Conservation (phyloP, 192 early-diverging fungal genomes). For the Linnemannia hyalina region DNA sequence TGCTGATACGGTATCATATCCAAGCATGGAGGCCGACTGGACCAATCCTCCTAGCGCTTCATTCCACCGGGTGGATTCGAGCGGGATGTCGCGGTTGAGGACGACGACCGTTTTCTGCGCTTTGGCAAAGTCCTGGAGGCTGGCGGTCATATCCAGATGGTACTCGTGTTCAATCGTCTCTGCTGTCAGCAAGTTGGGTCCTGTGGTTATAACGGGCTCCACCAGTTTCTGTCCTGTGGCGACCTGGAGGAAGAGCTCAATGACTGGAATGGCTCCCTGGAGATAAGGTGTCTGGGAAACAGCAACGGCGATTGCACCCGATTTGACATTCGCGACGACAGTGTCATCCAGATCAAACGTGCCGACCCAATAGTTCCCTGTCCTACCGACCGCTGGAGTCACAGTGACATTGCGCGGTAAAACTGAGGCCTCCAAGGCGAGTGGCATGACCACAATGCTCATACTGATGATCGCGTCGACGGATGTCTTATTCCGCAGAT, state of each 20-base stretch:
- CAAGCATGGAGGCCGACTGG: conserved; percentile 30
- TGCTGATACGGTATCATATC: conserved; percentile 40
- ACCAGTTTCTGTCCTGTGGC: conserved; percentile 23
- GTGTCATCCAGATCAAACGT: conserved; percentile 32
- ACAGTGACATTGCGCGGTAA: neutral
- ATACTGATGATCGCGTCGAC: conserved; percentile 33
- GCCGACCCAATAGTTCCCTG: conserved; percentile 37
- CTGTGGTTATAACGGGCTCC: conserved; percentile 21
- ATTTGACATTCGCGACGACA: conserved; percentile 16
- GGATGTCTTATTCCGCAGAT: conserved; percentile 5
- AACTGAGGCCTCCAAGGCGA: conserved; percentile 14
- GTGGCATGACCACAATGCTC: neutral
- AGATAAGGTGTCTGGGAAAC: conserved; percentile 44
- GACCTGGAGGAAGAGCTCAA: conserved; percentile 36
- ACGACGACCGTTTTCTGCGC: conserved; percentile 33
- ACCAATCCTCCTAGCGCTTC: conserved; percentile 44
- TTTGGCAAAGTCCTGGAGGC: conserved; percentile 13
- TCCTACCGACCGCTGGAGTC: conserved; percentile 11
- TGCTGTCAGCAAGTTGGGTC: conserved; percentile 26
- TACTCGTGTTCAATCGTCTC: conserved; percentile 25
- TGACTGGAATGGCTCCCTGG: conserved; percentile 39
- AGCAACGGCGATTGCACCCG: conserved; percentile 16
- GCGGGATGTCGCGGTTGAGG: conserved; percentile 25
- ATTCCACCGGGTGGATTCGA: conserved; percentile 41
- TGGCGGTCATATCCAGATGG: neutral